phyloP scores from a whole-genome alignment of 257 asterid genomes.

The Fraxinus cuspidata region DNA sequence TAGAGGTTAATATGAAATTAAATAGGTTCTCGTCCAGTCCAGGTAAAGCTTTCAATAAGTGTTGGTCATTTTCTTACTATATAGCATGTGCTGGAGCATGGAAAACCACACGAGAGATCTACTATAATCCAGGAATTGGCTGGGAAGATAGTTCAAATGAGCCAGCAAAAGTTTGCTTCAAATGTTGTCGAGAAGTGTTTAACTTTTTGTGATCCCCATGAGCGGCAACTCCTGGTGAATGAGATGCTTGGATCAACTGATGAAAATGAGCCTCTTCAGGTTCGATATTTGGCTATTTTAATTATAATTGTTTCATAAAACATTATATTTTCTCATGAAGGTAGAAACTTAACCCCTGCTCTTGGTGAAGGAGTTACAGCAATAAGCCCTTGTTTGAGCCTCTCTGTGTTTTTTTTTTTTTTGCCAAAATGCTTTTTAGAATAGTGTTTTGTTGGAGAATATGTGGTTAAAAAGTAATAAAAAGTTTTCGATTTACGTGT shows the following conservation, averaged over 20 bases:
- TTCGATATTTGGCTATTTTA: conserved; percentile 26
- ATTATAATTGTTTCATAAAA: background rate
- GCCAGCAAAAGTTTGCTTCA: conserved; percentile 99
- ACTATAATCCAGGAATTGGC: conserved; percentile 82
- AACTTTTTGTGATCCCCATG: conserved; percentile 77
- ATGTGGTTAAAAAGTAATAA: too few species aligned
- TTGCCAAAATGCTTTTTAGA: too few species aligned
- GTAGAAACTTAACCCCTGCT: too few species aligned
- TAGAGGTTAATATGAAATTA: background rate
- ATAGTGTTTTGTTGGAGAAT: too few species aligned
- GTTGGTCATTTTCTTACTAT: conserved; percentile 3
- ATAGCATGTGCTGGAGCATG: conserved; percentile 89
- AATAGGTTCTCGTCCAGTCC: background rate
- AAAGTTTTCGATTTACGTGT: too few species aligned
- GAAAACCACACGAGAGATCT: conserved; percentile 86
- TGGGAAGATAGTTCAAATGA: conserved; percentile 92
- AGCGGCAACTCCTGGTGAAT: conserved; percentile 79
- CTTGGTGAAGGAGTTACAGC: too few species aligned
- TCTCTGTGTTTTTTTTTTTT: too few species aligned
- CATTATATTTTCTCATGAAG: background rate
- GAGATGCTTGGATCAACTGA: conserved; percentile 98
- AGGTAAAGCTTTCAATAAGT: conserved; percentile 15
- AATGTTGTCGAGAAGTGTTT: conserved; percentile 95
- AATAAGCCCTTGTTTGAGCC: too few species aligned
- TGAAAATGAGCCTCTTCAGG: conserved; percentile 99